phyloP scores from a whole-genome alignment of 257 asterid genomes.

The Scutellaria baicalensis region DNA sequence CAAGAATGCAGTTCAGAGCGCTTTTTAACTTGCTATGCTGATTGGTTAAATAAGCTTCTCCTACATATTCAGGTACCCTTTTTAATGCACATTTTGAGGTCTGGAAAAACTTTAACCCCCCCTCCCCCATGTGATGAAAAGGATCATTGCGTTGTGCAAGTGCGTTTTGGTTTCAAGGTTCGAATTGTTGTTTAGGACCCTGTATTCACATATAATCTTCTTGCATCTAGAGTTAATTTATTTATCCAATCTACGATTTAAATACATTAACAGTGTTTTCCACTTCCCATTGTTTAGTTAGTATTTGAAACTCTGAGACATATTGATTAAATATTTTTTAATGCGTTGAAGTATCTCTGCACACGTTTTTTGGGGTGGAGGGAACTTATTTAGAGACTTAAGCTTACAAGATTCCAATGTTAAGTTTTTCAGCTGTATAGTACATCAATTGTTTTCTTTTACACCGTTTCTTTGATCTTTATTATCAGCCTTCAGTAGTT shows the following conservation, averaged over 20 bases:
- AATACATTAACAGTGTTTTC: neutral
- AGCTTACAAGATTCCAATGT: neutral
- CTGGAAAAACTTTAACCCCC: neutral
- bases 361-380: neutral
- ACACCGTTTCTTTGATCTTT: constrained; percentile 16
- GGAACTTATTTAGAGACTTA: neutral
- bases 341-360: neutral
- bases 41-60: constrained; percentile 61
- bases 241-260: neutral
- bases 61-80: constrained; percentile 59
- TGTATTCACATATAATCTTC: neutral
- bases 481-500: constrained; percentile 43
- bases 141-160: neutral
- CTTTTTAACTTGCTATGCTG: constrained; percentile 58
- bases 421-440: neutral
- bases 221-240: neutral
- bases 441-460: neutral
- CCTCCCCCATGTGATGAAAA: neutral
- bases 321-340: neutral
- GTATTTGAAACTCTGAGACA: neutral
- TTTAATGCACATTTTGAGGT: neutral
- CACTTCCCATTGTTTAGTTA: neutral
- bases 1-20: constrained; percentile 86
- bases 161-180: neutral
- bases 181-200: neutral